Evolutionary conservation across 2,329 filamentous ascomycete genomes (phyloP), one percentile per base, ranked within the genome.

Genomic region (Pyrenochaeta sp.): DNA sequence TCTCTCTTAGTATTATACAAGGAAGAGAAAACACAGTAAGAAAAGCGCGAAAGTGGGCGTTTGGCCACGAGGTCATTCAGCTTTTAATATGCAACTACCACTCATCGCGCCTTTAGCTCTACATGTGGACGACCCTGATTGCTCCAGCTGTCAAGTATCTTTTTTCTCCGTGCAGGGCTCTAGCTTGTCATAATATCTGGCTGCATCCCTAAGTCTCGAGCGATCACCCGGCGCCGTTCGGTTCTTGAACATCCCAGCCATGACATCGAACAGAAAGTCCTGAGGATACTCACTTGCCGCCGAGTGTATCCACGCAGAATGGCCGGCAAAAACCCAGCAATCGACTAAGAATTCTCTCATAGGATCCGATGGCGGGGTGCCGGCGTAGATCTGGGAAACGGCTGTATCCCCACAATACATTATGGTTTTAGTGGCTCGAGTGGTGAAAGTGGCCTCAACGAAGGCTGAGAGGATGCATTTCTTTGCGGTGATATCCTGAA

Each of bases 401-500:
- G 19, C 19, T 19, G 19, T 19, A 19, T 19, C 19, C 19, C 19
- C 19, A 19, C 19, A 19, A 19, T 19, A 19, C 19, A 19, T 19
- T 19, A 19, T 19, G 19, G 19, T 19, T 19, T 15, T 5, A 39
- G 4, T 39, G 13, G 36, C 12, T 39, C 36, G 36, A 39, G 13
- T 39, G 5, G 13, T 39, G 5, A 19, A 13, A 39, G 36, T 39
- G 12, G 36, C 36, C 12, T 39, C 36, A 13, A 39, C 13, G 36
- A 39, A 56, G 34, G 52, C 44, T 42, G 24, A 50, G 15, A 42
- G 30, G 48, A 50, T 30, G 9, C 5, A 36, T 15, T 13, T 10
- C 12, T 36, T 36, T 36, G 32, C 8, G 9, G 9, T 13, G 12
- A 10, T 36, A 36, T 36, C 32, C 12, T 36, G 32, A 36, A 36